Conservation (phyloP, 2,329 filamentous ascomycete genomes). For the Pyrenochaeta sp. region DNA sequence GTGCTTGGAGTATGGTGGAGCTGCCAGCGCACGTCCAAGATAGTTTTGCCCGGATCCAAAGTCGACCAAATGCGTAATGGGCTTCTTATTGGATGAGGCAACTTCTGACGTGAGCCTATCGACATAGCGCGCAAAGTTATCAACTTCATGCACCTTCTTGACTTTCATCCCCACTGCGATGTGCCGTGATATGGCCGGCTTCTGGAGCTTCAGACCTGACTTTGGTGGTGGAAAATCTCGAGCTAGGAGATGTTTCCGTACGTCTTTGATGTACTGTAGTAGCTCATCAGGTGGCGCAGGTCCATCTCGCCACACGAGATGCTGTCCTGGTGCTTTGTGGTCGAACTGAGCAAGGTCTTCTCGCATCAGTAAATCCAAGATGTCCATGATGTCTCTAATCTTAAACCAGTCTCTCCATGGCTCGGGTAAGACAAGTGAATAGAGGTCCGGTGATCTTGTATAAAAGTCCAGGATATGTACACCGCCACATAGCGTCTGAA, state of each 20-base stretch:
- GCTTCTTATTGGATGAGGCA: slow-evolving; percentile 33
- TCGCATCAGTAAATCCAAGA: slow-evolving; percentile 82
- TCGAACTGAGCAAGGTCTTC: slow-evolving; percentile 68
- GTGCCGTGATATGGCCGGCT: slow-evolving; percentile 70
- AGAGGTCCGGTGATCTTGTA: slow-evolving; percentile 83
- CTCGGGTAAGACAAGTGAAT: slow-evolving; percentile 75
- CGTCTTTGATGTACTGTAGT: slow-evolving; percentile 73
- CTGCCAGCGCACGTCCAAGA: slow-evolving; percentile 85
- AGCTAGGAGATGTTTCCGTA: slow-evolving; percentile 73
- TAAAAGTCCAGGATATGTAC: slow-evolving; percentile 98
- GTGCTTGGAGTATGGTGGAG: slow-evolving; percentile 82
- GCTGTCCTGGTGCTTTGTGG: slow-evolving; percentile 3
- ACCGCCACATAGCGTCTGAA: slow-evolving; percentile 92
- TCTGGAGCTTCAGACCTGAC: slow-evolving; percentile 42
- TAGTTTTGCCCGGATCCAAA: slow-evolving; percentile 98
- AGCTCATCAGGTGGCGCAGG: slow-evolving; percentile 64
- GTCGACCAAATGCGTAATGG: slow-evolving; percentile 87
- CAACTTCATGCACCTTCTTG: slow-evolving; percentile 95
- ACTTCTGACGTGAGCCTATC: slow-evolving; percentile 70
- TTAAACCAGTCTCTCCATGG: slow-evolving; percentile 86
- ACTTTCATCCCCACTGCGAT: slow-evolving; percentile 91
- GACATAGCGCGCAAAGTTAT: slow-evolving; percentile 87
- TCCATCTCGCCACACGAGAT: slow-evolving; percentile 53
- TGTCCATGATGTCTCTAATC: slow-evolving; percentile 72
- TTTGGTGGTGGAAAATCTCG: slow-evolving; percentile 63